Evolutionary conservation across 352 stramenopile genomes (phyloP).

Genomic region (Peronospora destructor): DNA sequence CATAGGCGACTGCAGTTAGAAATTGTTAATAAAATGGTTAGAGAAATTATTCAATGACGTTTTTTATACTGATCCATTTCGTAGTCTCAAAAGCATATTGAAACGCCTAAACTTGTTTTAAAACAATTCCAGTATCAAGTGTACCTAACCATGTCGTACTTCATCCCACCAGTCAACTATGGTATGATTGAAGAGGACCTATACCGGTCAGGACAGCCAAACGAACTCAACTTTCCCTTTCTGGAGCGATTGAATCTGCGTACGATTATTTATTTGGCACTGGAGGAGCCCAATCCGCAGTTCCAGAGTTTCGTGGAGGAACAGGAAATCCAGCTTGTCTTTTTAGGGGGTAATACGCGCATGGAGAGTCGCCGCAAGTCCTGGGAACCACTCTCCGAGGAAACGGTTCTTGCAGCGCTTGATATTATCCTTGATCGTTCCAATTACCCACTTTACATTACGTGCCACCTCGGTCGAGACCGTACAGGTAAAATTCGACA

Average conservation of each 20-base stretch:
- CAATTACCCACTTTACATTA: slow-evolving; percentile 89
- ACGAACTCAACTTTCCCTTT: slow-evolving; percentile 91
- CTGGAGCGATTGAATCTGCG: slow-evolving; percentile 85
- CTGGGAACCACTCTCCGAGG: slow-evolving; percentile 81
- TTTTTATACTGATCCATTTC: no score
- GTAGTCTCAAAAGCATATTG: no score
- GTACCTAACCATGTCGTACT: slow-evolving; percentile 79
- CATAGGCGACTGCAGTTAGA: slow-evolving; percentile 13
- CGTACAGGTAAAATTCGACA: slow-evolving; percentile 50
- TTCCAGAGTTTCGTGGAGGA: slow-evolving; percentile 88
- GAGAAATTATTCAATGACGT: slow-evolving; percentile 7
- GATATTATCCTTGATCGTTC: slow-evolving; percentile 84
- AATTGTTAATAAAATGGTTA: slow-evolving; percentile 26
- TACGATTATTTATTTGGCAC: slow-evolving; percentile 89
- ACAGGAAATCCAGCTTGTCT: slow-evolving; percentile 86
- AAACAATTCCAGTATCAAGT: no score
- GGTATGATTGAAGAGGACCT: slow-evolving; percentile 89
- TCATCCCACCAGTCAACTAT: slow-evolving; percentile 91
- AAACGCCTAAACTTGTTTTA: no score
- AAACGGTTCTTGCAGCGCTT: slow-evolving; percentile 87
- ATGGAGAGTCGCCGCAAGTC: slow-evolving; percentile 84
- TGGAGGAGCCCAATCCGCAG: slow-evolving; percentile 86
- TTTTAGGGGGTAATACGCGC: slow-evolving; percentile 82
- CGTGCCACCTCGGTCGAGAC: slow-evolving; percentile 86
- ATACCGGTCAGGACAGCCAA: slow-evolving; percentile 86